phyloP scores from a whole-genome alignment of 495 filamentous ascomycete genomes.

The Trichoderma reesei region DNA sequence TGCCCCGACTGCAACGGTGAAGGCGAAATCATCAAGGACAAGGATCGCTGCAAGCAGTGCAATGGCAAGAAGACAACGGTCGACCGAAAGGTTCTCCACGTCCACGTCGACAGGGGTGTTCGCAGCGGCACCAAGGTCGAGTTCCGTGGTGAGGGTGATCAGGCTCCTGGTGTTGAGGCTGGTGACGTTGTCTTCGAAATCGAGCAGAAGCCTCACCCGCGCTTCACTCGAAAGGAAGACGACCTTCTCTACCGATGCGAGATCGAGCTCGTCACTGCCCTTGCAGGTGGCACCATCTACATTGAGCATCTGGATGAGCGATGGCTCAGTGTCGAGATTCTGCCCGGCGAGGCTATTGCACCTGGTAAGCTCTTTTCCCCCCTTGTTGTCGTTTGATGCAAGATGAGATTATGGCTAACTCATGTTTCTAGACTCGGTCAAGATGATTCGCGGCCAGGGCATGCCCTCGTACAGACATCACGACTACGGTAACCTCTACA shows the following conservation, averaged over 20 bases:
- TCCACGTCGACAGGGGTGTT: slow-evolving; percentile 93
- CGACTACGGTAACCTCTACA: slow-evolving; percentile 91
- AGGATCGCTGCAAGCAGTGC: slow-evolving; percentile 92
- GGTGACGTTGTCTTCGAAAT: slow-evolving; percentile 97
- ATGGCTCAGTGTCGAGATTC: slow-evolving; percentile 85
- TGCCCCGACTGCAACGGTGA: slow-evolving; percentile 97
- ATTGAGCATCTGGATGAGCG: slow-evolving; percentile 96
- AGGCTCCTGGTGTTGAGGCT: slow-evolving; percentile 82
- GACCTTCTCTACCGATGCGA: slow-evolving; percentile 93
- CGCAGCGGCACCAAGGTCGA: slow-evolving; percentile 89
- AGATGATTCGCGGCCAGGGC: slow-evolving; percentile 92
- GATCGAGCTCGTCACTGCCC: slow-evolving; percentile 90
- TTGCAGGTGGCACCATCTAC: slow-evolving; percentile 78
- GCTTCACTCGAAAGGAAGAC: slow-evolving; percentile 93
- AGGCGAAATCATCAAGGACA: slow-evolving; percentile 89
- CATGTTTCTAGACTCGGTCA: slow-evolving; percentile 70
- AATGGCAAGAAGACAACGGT: slow-evolving; percentile 94
- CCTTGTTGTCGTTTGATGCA: background rate
- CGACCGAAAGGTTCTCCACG: slow-evolving; percentile 95
- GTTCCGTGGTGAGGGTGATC: slow-evolving; percentile 93
- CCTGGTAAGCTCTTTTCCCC: slow-evolving; percentile 56
- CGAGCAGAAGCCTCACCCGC: slow-evolving; percentile 89
- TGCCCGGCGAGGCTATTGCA: slow-evolving; percentile 86
- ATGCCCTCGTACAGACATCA: slow-evolving; percentile 98
- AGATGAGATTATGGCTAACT: slow-evolving; percentile 41